These are phyloP conservation scores for Cystobasidium ongulense DNA, from an alignment of 768 basidiomycete genomes.

Conservation along the genomic window DNA sequence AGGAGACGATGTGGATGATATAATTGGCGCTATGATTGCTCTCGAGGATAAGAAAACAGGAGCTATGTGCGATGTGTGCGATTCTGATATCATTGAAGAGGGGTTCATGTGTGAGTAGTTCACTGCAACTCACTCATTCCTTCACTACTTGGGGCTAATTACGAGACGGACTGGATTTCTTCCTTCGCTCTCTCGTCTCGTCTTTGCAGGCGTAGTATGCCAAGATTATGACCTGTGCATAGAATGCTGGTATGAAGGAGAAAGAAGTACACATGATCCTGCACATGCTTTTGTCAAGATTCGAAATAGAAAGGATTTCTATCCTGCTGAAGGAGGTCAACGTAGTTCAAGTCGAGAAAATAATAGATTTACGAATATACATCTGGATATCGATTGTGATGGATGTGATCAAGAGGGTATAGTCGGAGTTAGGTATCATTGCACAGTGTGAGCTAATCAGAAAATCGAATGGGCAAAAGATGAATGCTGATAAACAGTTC, in stretches of 20 bases:
- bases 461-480: background rate
- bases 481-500: no score
- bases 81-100: background rate
- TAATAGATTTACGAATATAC: background rate
- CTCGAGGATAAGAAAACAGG: background rate
- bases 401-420: background rate
- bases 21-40: background rate
- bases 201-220: background rate
- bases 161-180: no score
- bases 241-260: background rate
- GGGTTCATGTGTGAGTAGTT: background rate
- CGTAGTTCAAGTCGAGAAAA: background rate
- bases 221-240: background rate
- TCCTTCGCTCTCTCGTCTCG: background rate
- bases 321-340: background rate
- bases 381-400: background rate
- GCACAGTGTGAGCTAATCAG: background rate
- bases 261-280: background rate
- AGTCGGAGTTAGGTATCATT: background rate
- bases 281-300: constrained; percentile 2
- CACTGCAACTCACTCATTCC: no score
- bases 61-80: background rate
- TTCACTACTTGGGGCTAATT: no score
- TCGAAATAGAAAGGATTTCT: background rate
- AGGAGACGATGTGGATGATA: background rate